Base-by-base conservation (phyloP, 2,329 filamentous ascomycete species). In the Calonectria multiphialidica region DNA sequence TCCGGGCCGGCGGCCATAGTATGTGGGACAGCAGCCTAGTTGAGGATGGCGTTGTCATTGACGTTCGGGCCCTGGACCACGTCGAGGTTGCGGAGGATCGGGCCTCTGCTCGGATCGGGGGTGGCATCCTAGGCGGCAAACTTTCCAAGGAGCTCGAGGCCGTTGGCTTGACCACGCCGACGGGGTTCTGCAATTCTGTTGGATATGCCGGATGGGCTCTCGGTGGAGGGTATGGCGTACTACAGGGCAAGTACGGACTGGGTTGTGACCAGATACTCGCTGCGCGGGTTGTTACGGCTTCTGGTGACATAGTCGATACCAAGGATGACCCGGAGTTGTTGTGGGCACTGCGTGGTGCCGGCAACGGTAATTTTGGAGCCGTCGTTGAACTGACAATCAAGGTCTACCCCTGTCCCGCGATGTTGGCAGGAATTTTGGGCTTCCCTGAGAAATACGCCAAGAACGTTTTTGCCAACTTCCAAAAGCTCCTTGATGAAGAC, bases 81-180 rank as follows among this genome's bases (percentile, higher is more conserved):
- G 47, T 70, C 8, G 53, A 67, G 6, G 49, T 6, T 84, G 84
- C 57, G 82, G 35, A 68, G 3, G 65, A 71, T 40, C 67, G 45
- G 42, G 28, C 28, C 13, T 69, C 65, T 16, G 75, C 75, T 15
- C 68, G 35, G 7, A 67, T 78, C 15, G 77, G 76, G 5, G 75
- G 75, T 4, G 78, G 76, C 2, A 62, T 74, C 44, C 47, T 62
- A 0, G 45, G 69, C 3, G 71, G 72, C 10, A 45, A 47, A 1
- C 68, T 80, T 13, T 50, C 71, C 18, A 63, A 57, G 23, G 37
- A 61, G 12, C 70, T 80, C 15, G 74, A 64, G 3, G 47, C 59
- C 12, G 44, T 71, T 28, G 61, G 68, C 13, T 66, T 80, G 2
- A 61, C 68, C 25, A 75, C 77, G 23, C 74, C 78, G 0, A 72